Evolutionary conservation across 2,329 filamentous ascomycete species (phyloP), one percentile per base, ranked within the genome.

Genomic region (Fusarium incarnatum): DNA sequence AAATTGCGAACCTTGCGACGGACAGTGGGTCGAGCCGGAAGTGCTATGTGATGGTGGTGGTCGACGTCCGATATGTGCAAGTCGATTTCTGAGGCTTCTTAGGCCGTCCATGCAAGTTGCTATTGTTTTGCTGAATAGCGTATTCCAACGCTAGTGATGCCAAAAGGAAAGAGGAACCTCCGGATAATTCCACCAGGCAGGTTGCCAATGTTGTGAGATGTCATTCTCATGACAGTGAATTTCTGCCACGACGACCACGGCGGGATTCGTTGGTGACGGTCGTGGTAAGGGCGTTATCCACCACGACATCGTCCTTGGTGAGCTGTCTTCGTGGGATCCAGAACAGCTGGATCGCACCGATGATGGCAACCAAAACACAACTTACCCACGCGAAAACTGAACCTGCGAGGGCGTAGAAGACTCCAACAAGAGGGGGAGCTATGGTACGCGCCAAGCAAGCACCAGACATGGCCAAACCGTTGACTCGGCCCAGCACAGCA

Each of bases 361-460:
- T 41, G 18, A 76, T 8, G 27, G 75, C 75, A 16, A 76, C 73
- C 9, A 68, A 60, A 11, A 71, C 65, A 46, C 79, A 81, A 64
- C 81, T 83, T 41, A 80, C 79, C 80, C 81, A 83, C 6, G 81
- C 82, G 2, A 79, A 77, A 0, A 79, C 80, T 8, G 80, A 82
- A 9, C 81, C 86, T 7, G 89, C 89, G 5, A 87, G 75, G 18
- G 88, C 87, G 72, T 93, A 93, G 7, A 93, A 82, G 32, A 89
- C 84, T 4, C 91, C 91, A 4, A 89, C 89, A 28, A 93, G 79
- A 0, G 91, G 91, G 23, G 90, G 91, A 2, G 90, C 89, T 41
- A 93, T 76, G 0, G 89, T 92, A n/a, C 91, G 85, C 62, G 89
- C 90, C 7, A 89, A 87, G 22, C 91, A 92, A n/a, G 90, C 91